A percentile compares a stretch with the other conserved stretches of the same genome.
phyloP scores from a whole-genome alignment of 306 rosid species.

The Vigna trinervia region DNA sequence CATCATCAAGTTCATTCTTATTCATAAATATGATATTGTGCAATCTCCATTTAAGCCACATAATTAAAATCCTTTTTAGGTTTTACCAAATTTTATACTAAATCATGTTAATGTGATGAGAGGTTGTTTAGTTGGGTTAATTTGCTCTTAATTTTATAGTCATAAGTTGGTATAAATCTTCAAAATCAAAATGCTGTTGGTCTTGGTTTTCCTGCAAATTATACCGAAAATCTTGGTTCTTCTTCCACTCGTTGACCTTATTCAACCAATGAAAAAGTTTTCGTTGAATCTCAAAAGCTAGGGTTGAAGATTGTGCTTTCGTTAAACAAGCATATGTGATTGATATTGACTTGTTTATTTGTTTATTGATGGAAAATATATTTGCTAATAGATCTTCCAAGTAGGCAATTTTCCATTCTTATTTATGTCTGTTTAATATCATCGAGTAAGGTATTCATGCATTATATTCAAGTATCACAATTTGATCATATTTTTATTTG shows the following conservation, averaged over 20 bases:
- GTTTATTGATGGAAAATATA: not conserved
- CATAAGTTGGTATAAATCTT: not conserved
- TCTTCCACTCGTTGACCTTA: slow-evolving; percentile 17
- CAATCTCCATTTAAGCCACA: not conserved
- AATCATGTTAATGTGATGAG: too few relatives aligned
- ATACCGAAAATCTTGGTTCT: not conserved
- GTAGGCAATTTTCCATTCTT: slow-evolving; percentile 12
- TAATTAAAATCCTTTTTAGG: too few relatives aligned
- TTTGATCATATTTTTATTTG: too few relatives aligned
- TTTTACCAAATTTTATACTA: too few relatives aligned
- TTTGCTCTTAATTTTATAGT: too few relatives aligned
- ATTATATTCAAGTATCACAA: too few relatives aligned
- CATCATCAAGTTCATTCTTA: not conserved
- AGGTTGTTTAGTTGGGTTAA: too few relatives aligned
- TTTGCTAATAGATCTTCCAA: not conserved
- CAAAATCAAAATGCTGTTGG: slow-evolving; percentile 8
- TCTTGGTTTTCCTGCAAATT: not conserved
- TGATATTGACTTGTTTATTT: not conserved
- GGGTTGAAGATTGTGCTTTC: slow-evolving; percentile 11
- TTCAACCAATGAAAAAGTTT: slow-evolving; percentile 2
- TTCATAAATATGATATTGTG: not conserved
- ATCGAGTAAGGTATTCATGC: too few relatives aligned
- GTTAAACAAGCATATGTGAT: slow-evolving; percentile 25
- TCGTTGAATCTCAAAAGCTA: not conserved
- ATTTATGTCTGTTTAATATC: too few relatives aligned